Base-by-base conservation (phyloP, 257 asterid species). In the Solanum stenotomum region DNA sequence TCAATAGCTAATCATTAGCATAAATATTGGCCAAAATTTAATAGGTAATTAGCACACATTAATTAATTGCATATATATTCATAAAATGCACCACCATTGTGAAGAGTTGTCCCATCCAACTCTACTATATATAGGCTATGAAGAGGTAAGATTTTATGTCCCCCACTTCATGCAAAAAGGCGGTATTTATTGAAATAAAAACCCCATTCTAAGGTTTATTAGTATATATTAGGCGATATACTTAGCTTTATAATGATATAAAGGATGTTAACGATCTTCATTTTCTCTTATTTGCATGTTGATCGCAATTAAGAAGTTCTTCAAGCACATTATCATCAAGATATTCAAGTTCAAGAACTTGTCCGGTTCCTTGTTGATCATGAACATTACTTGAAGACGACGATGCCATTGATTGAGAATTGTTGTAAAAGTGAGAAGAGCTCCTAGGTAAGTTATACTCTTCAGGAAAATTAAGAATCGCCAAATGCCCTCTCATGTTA, bases 381-480 rank as follows among this genome's bases (percentile, higher is more conserved):
- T 27, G 85, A 9, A 81, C 68, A 35, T 75, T 75, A 35, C 34
- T 71, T 25, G 92, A 74, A 4, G 93, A 31, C 2, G 93, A 52
- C 1, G 90, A 37, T 2, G 89, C 67, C 1, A 88, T 68, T 2
- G 90, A n/a, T 1, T 75, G 61, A 5, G 85, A 70, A 16, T 85
- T 10, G 7, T 90, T 33, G 16, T 90, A 89, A 12, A 94, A 92
- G 90, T 94, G 96, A 2, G 98, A 95, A 5, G 96, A 93, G 90
- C 84, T 93, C 27, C 88, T 88, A 2, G 96, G 98, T 91, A 96
- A 31, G 27, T 93, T 94, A 40, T 96, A 93, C 89, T 95, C 98
- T 12, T 91, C 90, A 0, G 98, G 96, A 65, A 95, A 96, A 82
- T 96, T 96, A 33, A 96, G 96, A 37, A 96, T 95, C 0, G 98